Percentiles rank a stretch among this genome's conserved stretches.
Conservation (phyloP, 257 asterid species). For the Solanum raphanifolium region DNA sequence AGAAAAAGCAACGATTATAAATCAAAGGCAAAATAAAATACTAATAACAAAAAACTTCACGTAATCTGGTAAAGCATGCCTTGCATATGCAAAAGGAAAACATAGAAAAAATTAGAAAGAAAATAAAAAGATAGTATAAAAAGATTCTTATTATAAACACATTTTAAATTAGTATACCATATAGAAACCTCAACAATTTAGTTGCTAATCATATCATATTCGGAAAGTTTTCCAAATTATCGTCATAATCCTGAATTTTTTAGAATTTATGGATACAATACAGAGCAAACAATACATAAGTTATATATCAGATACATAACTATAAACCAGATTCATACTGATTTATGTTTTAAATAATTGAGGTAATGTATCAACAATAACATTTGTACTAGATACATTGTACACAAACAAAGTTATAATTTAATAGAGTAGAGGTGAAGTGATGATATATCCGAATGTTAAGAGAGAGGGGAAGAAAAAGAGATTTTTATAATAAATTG, state of each 20-base stretch:
- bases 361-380: no score
- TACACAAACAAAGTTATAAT: no score
- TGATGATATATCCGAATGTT: no score
- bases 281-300: not conserved
- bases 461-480: no score
- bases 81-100: not conserved
- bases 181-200: no score
- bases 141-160: not conserved
- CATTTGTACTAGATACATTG: no score
- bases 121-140: not conserved
- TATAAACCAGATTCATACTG: no score
- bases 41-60: not conserved
- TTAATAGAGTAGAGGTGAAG: no score
- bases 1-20: not conserved
- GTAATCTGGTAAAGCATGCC: not conserved
- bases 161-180: not conserved
- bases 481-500: no score
- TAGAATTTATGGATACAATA: accelerated
- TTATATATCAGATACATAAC: no score
- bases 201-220: not conserved
- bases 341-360: no score
- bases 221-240: no score
- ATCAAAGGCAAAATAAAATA: not conserved
- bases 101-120: not conserved
- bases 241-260: accelerated